phyloP scores from a whole-genome alignment of 1,284 basidiomycete genomes.

The Rhodotorula mucilaginosa region DNA sequence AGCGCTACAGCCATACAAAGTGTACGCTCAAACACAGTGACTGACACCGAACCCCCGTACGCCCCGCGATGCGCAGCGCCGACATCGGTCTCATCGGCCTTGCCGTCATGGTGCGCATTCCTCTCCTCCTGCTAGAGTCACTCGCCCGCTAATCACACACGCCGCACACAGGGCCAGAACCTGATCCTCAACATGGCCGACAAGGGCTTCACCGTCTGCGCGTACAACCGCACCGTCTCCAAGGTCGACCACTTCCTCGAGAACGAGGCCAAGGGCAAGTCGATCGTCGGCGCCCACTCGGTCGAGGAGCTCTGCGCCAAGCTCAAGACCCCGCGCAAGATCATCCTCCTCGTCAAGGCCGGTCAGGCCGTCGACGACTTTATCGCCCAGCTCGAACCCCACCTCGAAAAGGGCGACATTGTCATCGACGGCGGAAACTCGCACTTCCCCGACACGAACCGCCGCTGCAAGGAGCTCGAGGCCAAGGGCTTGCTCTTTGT shows the following conservation, averaged over 20 bases:
- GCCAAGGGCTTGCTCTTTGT: constrained; percentile 93
- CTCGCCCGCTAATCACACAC: constrained; percentile 2
- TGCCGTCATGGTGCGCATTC: constrained; percentile 77
- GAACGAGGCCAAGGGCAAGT: constrained; percentile 98
- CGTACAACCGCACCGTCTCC: constrained; percentile 93
- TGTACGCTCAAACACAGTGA: too few relatives aligned
- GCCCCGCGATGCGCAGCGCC: constrained; percentile 57
- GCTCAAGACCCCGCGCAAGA: constrained; percentile 64
- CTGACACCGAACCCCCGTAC: too few relatives aligned
- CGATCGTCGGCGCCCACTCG: constrained; percentile 90
- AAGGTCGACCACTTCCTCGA: constrained; percentile 95
- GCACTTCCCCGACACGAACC: constrained; percentile 97
- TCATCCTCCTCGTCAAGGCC: constrained; percentile 87
- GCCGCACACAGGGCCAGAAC: constrained; percentile 74
- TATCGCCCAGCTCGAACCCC: constrained; percentile 58
- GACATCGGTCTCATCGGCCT: constrained; percentile 92
- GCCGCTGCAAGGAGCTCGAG: constrained; percentile 90
- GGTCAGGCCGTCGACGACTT: constrained; percentile 61
- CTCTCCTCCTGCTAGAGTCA: constrained; percentile 14
- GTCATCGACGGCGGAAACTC: constrained; percentile 99
- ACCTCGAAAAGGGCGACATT: constrained; percentile 73
- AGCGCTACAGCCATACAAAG: neutral
- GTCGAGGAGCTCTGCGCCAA: constrained; percentile 73
- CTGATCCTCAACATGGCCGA: constrained; percentile 98
- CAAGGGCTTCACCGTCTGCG: constrained; percentile 96